phyloP scores from a whole-genome alignment of 1,284 basidiomycete species.

The Peniophora sp. region DNA sequence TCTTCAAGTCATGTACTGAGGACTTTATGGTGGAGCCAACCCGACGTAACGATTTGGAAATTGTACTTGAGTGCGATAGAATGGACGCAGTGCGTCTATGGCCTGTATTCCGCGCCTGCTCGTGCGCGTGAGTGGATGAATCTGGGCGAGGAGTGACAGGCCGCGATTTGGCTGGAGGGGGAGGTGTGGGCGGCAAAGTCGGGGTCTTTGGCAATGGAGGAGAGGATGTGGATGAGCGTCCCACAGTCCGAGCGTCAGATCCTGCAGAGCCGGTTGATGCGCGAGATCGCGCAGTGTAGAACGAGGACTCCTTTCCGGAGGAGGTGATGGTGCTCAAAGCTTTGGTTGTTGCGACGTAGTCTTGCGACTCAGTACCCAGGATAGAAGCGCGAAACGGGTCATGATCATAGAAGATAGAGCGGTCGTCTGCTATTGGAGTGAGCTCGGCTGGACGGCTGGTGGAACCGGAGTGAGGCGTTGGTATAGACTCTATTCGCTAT shows the following conservation, averaged over 20 bases:
- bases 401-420: slow-evolving; percentile 28
- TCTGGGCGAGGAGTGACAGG: too few species aligned
- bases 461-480: slow-evolving; percentile 19
- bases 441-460: slow-evolving; percentile 4
- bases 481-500: slow-evolving; percentile 14
- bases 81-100: slow-evolving; percentile 5
- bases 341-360: slow-evolving; percentile 5
- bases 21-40: slow-evolving; percentile 20
- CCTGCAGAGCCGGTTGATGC: background rate
- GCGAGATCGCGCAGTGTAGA: slow-evolving; percentile 12
- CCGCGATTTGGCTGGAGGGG: background rate
- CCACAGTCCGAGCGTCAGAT: background rate
- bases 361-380: slow-evolving; percentile 2
- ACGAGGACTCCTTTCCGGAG: slow-evolving; percentile 10
- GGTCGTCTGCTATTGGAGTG: slow-evolving; percentile 14
- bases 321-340: slow-evolving; percentile 4
- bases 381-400: slow-evolving; percentile 22
- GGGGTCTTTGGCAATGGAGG: background rate
- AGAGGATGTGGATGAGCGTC: background rate
- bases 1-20: too few species aligned
- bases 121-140: too few species aligned
- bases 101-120: background rate
- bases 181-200: background rate
- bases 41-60: slow-evolving; percentile 25
- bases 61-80: slow-evolving; percentile 8